Evolutionary conservation across 164 flowering plant species (phyloP).

Genomic region (Hamamelis virginiana): DNA sequence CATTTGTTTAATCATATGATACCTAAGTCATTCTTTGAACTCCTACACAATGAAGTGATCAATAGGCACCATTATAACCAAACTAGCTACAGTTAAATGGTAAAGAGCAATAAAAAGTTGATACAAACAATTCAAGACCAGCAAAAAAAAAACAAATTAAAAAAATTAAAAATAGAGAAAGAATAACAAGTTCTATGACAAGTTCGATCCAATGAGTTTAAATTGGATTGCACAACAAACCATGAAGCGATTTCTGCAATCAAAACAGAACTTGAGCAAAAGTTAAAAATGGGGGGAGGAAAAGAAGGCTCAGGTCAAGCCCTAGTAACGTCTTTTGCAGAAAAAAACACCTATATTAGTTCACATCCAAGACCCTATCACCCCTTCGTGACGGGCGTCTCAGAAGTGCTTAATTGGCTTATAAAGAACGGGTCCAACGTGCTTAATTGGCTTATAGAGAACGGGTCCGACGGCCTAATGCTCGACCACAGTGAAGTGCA

Average conservation of each 20-base stretch:
- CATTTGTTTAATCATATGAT: too few relatives aligned
- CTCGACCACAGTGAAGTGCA: constrained; percentile 79
- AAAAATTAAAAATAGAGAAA: background rate
- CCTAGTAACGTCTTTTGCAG: background rate
- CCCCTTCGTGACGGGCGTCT: constrained; percentile 32
- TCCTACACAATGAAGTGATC: too few relatives aligned
- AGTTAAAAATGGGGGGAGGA: too few relatives aligned
- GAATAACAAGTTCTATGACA: background rate
- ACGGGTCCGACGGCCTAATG: constrained; percentile 52
- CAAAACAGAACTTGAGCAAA: background rate
- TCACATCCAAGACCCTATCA: constrained; percentile 17
- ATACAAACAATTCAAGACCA: too few relatives aligned
- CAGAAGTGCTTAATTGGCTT: too few relatives aligned
- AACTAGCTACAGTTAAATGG: too few relatives aligned
- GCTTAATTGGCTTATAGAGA: constrained; percentile 16
- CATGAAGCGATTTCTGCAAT: background rate
- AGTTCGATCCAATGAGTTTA: background rate
- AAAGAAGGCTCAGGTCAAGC: background rate
- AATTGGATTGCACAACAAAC: constrained; percentile 2
- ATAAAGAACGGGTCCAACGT: too few relatives aligned
- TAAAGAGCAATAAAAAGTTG: too few relatives aligned
- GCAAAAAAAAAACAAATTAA: too few relatives aligned
- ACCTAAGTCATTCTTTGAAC: too few relatives aligned
- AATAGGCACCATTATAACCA: too few relatives aligned
- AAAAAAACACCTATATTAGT: background rate